Evolutionary conservation across 345 rosid species (phyloP), one percentile per base, ranked within the genome.

Genomic region (Pugionium dolabratum): DNA sequence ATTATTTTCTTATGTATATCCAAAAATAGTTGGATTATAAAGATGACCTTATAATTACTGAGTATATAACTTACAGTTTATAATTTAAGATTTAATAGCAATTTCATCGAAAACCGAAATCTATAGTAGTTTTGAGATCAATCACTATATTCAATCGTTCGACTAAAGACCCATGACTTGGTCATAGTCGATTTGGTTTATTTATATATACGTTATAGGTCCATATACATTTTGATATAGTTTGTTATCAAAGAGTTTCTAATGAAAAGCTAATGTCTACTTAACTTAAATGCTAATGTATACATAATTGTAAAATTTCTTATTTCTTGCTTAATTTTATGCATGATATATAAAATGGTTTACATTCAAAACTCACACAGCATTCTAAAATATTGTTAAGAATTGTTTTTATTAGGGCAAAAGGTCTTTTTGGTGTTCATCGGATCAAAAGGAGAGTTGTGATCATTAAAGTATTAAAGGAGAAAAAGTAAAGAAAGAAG

Each of bases 381-480:
- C 18, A 18, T 18, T 18, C 18, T 18, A 18, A 18, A 18, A 18
- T 18, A 18, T 18, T 18, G 18, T 18, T 18, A 18, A 18, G 18
- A 18, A 18, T 18, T 18, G 18, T 18, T 18, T 18, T 18, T 18
- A 18, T 18, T 18, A 18, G 18, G 18, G 18, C n/a, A 45, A 58
- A 73, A 66, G 72, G 58, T 47, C 72, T 58, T 73, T 73, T 73
- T 66, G 67, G 43, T 66, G 57, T 66, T 66, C 67, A 73, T 73
- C 72, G 62, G 76, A 73, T 66, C 62, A 52, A 73, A 73, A 66
- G 67, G 41, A n/a, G 51, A 52, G 72, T 66, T 52, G 45, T 59
- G 45, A 73, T 66, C 57, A 73, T 73, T 73, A 73, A 73, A 73
- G 76, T 73, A 59, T 45, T 73, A 73, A 73, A 67, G 69, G 59